These are phyloP conservation scores for Leptodontidium sp. DNA, from an alignment of 2,329 filamentous ascomycete genomes.

Conservation along the genomic window DNA sequence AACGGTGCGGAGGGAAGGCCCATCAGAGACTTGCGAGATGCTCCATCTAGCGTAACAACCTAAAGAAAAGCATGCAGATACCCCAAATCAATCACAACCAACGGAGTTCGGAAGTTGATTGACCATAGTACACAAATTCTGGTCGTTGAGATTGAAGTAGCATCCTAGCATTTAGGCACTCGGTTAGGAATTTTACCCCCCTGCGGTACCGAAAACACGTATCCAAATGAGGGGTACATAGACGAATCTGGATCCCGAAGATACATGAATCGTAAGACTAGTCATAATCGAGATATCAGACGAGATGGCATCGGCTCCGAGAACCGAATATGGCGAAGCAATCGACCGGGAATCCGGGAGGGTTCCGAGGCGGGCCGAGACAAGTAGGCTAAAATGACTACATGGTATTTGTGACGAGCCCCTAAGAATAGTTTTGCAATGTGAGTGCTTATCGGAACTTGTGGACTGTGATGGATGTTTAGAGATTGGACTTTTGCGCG, in stretches of 20 bases:
- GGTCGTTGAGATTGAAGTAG: conserved; percentile 8
- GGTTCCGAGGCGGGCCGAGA: neutral
- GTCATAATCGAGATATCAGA: neutral
- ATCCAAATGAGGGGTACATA: neutral
- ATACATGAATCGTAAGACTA: neutral
- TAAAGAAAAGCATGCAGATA: neutral
- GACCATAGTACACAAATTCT: neutral
- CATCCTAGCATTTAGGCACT: conserved; percentile 1
- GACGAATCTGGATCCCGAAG: neutral
- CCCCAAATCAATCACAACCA: neutral
- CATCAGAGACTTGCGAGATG: neutral
- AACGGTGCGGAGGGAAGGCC: neutral
- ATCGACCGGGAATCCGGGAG: neutral
- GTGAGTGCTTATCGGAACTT: neutral
- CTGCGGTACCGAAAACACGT: neutral
- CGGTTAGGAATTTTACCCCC: neutral
- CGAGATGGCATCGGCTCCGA: neutral
- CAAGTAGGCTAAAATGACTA: neutral
- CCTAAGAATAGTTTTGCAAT: neutral
- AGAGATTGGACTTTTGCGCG: neutral
- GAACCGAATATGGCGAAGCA: neutral
- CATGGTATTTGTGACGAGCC: neutral
- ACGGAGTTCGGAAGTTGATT: too few species aligned
- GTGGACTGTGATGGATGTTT: neutral
- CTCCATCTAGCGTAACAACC: neutral